These are phyloP conservation scores for Xanthoparmelia taractica DNA, from an alignment of 495 filamentous ascomycete species.

Conservation along the genomic window DNA sequence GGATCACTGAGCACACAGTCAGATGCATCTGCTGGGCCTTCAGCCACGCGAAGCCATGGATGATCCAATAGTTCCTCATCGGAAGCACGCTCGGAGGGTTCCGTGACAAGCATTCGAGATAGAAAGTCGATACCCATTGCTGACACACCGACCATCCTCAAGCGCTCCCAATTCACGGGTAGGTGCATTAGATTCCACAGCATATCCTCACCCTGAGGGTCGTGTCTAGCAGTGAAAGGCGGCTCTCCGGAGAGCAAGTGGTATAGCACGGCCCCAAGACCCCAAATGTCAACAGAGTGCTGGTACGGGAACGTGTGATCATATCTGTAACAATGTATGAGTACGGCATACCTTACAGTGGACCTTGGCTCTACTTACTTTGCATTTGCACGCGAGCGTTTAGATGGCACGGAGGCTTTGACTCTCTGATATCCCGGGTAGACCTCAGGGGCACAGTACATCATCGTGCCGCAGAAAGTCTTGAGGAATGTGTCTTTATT, in stretches of 20 bases:
- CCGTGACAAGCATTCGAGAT: constrained; percentile 62
- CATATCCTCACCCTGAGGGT: constrained; percentile 27
- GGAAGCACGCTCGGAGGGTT: constrained; percentile 60
- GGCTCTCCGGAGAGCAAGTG: constrained; percentile 65
- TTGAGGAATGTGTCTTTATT: constrained; percentile 84
- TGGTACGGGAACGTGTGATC: constrained; percentile 58
- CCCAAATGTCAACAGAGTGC: constrained; percentile 91
- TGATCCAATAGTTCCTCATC: constrained; percentile 56
- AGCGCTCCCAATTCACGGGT: constrained; percentile 52
- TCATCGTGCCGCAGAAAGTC: constrained; percentile 90
- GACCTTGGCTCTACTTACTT: constrained; percentile 28
- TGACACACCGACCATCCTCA: constrained; percentile 51
- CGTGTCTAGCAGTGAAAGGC: constrained; percentile 74
- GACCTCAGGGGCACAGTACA: constrained; percentile 95
- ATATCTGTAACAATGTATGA: constrained; percentile 30
- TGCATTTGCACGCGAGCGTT: constrained; percentile 45
- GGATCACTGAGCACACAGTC: constrained; percentile 24
- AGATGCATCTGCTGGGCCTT: constrained; percentile 38
- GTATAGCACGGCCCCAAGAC: constrained; percentile 83
- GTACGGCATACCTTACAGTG: constrained; percentile 10
- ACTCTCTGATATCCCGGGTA: constrained; percentile 70
- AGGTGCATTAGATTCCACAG: constrained; percentile 53
- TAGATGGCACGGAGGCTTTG: constrained; percentile 38
- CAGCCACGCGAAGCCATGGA: constrained; percentile 51
- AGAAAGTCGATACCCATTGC: constrained; percentile 62